Evolutionary conservation across 139 green algal species (phyloP).

Genomic region (Chlamydomonas eustigma): DNA sequence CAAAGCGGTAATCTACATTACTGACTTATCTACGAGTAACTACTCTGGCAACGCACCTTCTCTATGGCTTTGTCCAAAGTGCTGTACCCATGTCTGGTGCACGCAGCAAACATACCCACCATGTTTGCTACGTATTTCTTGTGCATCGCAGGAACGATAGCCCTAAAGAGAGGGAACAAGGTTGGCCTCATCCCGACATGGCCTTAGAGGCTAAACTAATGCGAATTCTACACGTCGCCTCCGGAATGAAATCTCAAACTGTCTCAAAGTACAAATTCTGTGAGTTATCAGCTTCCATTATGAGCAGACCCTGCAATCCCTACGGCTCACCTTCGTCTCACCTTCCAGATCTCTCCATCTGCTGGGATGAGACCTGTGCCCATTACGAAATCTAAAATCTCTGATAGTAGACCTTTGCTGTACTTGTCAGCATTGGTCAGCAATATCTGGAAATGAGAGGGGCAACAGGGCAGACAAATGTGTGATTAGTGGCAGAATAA

Average conservation of each 20-base stretch:
- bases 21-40: too few relatives aligned
- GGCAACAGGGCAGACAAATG: not conserved
- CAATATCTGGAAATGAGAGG: slow-evolving; percentile 16
- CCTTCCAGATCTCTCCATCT: slow-evolving; percentile 85
- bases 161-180: slow-evolving; percentile 19
- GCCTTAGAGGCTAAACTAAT: too few relatives aligned
- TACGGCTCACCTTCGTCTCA: slow-evolving; percentile 27
- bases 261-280: too few relatives aligned
- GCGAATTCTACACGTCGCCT: not conserved
- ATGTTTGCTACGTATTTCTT: slow-evolving; percentile 76
- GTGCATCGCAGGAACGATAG: slow-evolving; percentile 84
- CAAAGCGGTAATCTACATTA: too few relatives aligned
- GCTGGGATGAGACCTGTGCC: slow-evolving; percentile 84
- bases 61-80: slow-evolving; percentile 46
- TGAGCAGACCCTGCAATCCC: not conserved
- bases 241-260: too few relatives aligned
- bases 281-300: not conserved
- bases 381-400: slow-evolving; percentile 31
- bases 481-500: not conserved
- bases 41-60: too few relatives aligned
- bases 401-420: slow-evolving; percentile 61
- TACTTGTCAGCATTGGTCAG: slow-evolving; percentile 86
- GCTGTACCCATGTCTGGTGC: slow-evolving; percentile 55
- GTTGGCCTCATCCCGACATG: too few relatives aligned
- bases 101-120: slow-evolving; percentile 87